These are phyloP conservation scores for Metschnikowia aberdeeniae DNA, from an alignment of 805 yeast genomes.

Conservation along the genomic window DNA sequence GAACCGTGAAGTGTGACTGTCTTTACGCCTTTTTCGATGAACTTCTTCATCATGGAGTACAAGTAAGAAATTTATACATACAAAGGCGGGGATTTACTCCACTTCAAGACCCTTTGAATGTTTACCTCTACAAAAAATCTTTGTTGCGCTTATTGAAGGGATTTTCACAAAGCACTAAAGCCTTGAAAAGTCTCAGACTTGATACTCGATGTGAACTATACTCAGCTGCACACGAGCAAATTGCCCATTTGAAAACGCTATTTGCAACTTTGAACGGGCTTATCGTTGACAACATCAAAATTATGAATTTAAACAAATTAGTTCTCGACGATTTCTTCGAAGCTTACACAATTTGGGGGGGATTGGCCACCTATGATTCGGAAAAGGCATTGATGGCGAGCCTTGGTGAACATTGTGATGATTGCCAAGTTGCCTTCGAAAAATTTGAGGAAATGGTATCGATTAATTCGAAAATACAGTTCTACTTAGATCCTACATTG, in stretches of 20 bases:
- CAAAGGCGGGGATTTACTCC: background rate
- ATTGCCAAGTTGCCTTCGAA: background rate
- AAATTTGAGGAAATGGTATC: background rate
- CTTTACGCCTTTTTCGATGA: background rate
- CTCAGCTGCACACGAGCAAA: background rate
- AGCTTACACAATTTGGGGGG: background rate
- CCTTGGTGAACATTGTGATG: background rate
- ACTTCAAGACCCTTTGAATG: background rate
- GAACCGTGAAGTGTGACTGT: background rate
- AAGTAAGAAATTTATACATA: background rate
- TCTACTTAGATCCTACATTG: conserved; percentile 2
- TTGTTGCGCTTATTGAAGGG: background rate
- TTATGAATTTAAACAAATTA: background rate
- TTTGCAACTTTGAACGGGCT: background rate
- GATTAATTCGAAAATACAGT: conserved; percentile 2
- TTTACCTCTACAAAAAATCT: background rate
- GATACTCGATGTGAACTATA: background rate
- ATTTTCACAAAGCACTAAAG: background rate
- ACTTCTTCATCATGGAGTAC: background rate
- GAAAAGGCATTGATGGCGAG: background rate
- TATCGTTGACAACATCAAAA: background rate
- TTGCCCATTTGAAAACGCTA: background rate
- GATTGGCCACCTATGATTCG: background rate
- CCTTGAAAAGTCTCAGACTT: background rate
- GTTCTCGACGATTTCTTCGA: background rate